Conservation (phyloP, 2,329 filamentous ascomycete species). For the Neophaeococcomyces aloes region DNA sequence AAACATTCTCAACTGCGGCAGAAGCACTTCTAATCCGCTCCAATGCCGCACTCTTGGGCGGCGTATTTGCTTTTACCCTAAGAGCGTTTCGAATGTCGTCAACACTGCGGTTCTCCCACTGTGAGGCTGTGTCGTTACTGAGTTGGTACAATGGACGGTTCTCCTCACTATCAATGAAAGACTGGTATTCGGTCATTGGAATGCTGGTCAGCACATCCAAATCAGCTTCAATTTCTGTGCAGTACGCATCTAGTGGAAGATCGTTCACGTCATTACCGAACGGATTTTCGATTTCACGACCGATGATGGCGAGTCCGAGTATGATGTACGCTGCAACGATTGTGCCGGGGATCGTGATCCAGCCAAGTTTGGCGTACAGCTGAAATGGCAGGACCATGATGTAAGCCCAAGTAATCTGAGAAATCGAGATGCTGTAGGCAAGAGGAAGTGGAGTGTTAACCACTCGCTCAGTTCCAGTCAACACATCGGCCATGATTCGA, state of each 20-base stretch:
- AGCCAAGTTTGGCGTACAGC: slow-evolving; percentile 52
- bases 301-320: slow-evolving; percentile 64
- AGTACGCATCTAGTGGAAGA: slow-evolving; percentile 64
- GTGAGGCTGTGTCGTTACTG: slow-evolving; percentile 36
- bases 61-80: slow-evolving; percentile 26
- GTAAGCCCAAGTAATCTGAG: slow-evolving; percentile 79
- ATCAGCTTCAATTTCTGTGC: slow-evolving; percentile 61
- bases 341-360: slow-evolving; percentile 69
- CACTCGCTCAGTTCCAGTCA: slow-evolving; percentile 64
- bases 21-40: slow-evolving; percentile 13
- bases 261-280: slow-evolving; percentile 80
- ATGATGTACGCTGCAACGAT: slow-evolving; percentile 69
- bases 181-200: slow-evolving; percentile 40
- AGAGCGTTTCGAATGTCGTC: slow-evolving; percentile 37
- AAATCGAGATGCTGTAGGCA: slow-evolving; percentile 74
- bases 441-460: slow-evolving; percentile 72
- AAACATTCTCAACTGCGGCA: too few relatives aligned
- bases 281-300: slow-evolving; percentile 73
- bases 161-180: slow-evolving; percentile 40
- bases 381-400: slow-evolving; percentile 74
- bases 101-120: slow-evolving; percentile 41
- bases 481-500: slow-evolving; percentile 57
- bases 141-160: slow-evolving; percentile 51
- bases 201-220: slow-evolving; percentile 60
- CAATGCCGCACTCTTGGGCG: slow-evolving; percentile 11